Percentiles rank a stretch among this genome's conserved stretches.
These are phyloP conservation scores for Glycine latifolia DNA, from an alignment of 306 rosid genomes.

Conservation along the genomic window DNA sequence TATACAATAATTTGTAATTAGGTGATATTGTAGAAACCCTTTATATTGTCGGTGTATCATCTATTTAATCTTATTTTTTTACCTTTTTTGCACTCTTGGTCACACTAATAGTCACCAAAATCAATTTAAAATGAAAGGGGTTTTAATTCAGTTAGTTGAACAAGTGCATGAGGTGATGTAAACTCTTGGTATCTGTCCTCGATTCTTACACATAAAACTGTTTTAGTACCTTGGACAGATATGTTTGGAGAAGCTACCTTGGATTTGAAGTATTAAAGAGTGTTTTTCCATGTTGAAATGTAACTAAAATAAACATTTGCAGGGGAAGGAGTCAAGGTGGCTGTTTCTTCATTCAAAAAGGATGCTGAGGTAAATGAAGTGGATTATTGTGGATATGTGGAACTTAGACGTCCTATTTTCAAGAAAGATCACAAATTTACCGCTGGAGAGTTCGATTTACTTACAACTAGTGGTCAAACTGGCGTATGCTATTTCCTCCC, in stretches of 20 bases:
- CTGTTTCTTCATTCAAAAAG: slow-evolving; percentile 59
- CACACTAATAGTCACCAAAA: not conserved
- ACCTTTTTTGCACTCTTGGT: not conserved
- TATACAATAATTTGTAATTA: too few relatives aligned
- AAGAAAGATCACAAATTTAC: slow-evolving; percentile 39
- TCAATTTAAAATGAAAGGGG: not conserved
- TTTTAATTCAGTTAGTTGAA: too few relatives aligned
- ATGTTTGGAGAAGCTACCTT: not conserved
- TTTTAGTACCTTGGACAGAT: not conserved
- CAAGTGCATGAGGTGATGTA: too few relatives aligned
- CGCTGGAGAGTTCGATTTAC: slow-evolving; percentile 64
- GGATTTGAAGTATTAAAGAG: not conserved
- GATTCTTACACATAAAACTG: not conserved
- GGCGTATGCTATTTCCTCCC: slow-evolving; percentile 50
- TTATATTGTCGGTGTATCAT: too few relatives aligned
- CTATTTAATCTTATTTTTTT: too few relatives aligned
- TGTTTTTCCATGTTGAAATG: not conserved
- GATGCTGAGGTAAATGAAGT: slow-evolving; percentile 53
- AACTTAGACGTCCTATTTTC: slow-evolving; percentile 68
- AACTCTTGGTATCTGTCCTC: too few relatives aligned
- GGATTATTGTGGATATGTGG: slow-evolving; percentile 73
- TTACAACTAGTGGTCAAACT: slow-evolving; percentile 49
- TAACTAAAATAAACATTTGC: slow-evolving; percentile 29
- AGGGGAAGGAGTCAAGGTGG: slow-evolving; percentile 85
- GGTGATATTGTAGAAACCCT: too few relatives aligned